Percentiles rank a stretch among this genome's conserved stretches.
These are phyloP conservation scores for Rhamnella rubrinervis DNA, from an alignment of 331 rosid genomes.

Conservation along the genomic window DNA sequence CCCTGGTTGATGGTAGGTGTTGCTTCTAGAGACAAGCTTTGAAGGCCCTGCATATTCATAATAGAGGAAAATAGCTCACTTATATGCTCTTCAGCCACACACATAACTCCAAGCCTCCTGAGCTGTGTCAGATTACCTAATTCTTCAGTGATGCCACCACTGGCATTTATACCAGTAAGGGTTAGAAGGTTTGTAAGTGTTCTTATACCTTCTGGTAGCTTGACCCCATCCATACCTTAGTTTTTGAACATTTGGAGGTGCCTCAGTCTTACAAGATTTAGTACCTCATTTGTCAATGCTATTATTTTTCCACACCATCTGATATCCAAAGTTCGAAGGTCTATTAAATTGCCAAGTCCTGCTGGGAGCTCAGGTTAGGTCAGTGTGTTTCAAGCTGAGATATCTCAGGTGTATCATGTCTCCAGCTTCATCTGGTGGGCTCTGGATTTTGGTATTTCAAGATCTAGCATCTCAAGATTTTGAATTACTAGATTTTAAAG, in stretches of 20 bases:
- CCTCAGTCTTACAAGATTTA: slow-evolving; percentile 25
- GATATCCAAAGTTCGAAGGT: slow-evolving; percentile 25
- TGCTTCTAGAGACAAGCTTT: slow-evolving; percentile 24
- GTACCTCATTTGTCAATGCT: slow-evolving; percentile 2
- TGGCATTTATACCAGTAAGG: slow-evolving; percentile 19
- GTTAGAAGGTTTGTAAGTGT: slow-evolving; percentile 24
- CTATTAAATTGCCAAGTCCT: slow-evolving; percentile 4
- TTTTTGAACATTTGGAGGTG: slow-evolving; percentile 29
- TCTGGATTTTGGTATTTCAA: slow-evolving; percentile 16
- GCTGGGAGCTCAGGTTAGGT: slow-evolving; percentile 27
- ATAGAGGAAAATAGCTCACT: slow-evolving; percentile 25
- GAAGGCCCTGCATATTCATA: slow-evolving; percentile 12
- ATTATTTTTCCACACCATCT: slow-evolving; percentile 26
- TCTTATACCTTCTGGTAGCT: slow-evolving; percentile 25
- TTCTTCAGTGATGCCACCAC: slow-evolving; percentile 27
- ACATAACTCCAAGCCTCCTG: slow-evolving; percentile 27
- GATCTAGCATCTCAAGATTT: slow-evolving; percentile 26
- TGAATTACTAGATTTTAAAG: slow-evolving; percentile 3
- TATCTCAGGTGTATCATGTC: slow-evolving; percentile 14
- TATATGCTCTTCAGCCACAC: slow-evolving; percentile 24
- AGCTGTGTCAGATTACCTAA: slow-evolving; percentile 23
- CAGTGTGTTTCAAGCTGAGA: slow-evolving; percentile 27
- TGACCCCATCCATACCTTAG: slow-evolving; percentile 11
- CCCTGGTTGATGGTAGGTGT: neutral
- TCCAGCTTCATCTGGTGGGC: slow-evolving; percentile 23